Conservation (phyloP, 73 alveolate species). For the Tetrahymena malaccensis region DNA sequence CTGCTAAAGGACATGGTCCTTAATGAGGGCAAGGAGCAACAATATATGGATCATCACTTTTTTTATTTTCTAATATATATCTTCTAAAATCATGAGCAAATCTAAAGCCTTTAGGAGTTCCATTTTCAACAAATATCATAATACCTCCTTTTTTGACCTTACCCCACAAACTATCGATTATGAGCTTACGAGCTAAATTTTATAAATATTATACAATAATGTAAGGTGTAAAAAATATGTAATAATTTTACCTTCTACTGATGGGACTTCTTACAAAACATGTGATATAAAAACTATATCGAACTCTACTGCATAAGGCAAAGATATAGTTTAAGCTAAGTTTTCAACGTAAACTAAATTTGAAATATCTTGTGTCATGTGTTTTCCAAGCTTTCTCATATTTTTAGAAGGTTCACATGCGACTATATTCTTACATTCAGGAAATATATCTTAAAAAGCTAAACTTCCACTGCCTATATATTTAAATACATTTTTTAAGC, state of each 20-base stretch:
- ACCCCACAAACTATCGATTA: constrained; percentile 50
- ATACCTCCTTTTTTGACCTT: constrained; percentile 55
- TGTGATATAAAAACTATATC: constrained; percentile 51
- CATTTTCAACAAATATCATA: constrained; percentile 61
- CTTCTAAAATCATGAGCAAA: constrained; percentile 52
- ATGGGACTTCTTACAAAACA: constrained; percentile 64
- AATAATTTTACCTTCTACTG: constrained; percentile 42
- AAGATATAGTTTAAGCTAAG: not conserved
- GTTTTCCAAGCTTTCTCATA: constrained; percentile 74
- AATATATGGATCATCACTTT: constrained; percentile 45
- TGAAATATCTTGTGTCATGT: constrained; percentile 38
- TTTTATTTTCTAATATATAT: constrained; percentile 38
- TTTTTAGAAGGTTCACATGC: constrained; percentile 55
- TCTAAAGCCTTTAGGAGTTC: constrained; percentile 78
- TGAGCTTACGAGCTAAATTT: not conserved
- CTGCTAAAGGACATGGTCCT: constrained; percentile 68
- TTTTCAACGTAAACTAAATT: constrained; percentile 50
- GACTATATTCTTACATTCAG: not conserved
- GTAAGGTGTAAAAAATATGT: too few species aligned
- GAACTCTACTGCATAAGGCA: constrained; percentile 54
- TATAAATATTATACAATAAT: too few species aligned
- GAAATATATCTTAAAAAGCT: not conserved
- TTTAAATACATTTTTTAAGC: too few species aligned
- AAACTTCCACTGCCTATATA: not conserved
- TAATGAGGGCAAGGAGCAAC: constrained; percentile 79